Base-by-base conservation (phyloP, 169 alveolate species). In the Plasmodium cynomolgi region DNA sequence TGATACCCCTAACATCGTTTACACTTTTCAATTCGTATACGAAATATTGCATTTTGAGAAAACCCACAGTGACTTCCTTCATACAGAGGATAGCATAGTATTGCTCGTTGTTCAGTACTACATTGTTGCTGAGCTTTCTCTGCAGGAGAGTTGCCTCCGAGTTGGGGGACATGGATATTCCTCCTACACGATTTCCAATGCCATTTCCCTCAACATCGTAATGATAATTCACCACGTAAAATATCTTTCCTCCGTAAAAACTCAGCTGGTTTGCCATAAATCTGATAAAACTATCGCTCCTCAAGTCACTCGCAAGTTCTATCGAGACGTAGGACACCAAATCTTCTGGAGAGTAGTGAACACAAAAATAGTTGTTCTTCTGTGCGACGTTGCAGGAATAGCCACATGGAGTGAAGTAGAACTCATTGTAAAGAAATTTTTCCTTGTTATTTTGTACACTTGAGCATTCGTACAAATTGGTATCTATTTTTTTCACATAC, bases 301-400 rank as follows among this genome's bases (percentile, higher is more conserved):
- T 44, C n/a, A 91, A 0, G 26, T 41, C 47, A 71, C 58, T 37
- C 4, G 92, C 29, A n/a, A 91, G 41, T 73, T 91, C 95, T 29
- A 91, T 9, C n/a, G 95, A 91, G n/a, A 77, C 90, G 39, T 91
- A 91, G 1, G 95, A 91, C 26, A 91, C 92, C 13, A 31, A 41
- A 33, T 91, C 92, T 71, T 91, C 95, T 3, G 95, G 95, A 0
- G 95, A 81, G 39, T 91, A 91, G 75, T 91, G 95, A 1, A 82
- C 92, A 71, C 95, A 91, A 31, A 81, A 91, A n/a, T 82, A 91
- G 74, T 91, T 91, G 41, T 68, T 91, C 41, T 81, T 82, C 23
- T 91, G 17, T 4, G 80, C 41, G 1, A 72, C 92, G 39, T 91
- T 91, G 62, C 95, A 91, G 7, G 95, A 91, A 72, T 68, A 91